These are phyloP conservation scores for Xerocomellus intermedius DNA, from an alignment of 768 basidiomycete genomes.

Conservation along the genomic window DNA sequence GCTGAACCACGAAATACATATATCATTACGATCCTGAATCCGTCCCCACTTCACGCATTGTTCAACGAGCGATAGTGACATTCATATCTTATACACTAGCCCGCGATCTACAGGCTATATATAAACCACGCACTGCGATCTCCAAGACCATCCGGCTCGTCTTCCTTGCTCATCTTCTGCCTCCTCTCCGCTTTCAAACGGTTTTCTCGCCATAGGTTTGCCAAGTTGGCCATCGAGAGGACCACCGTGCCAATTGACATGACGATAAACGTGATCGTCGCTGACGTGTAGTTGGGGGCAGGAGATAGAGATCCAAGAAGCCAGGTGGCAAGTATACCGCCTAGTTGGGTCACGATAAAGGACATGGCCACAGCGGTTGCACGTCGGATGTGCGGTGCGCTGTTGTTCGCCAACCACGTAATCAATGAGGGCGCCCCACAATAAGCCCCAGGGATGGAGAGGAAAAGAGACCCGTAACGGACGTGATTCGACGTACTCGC, in stretches of 20 bases:
- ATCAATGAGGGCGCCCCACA: background rate
- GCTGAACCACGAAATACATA: too few species aligned
- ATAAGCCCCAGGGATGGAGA: constrained; percentile 53
- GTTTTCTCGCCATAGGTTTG: background rate
- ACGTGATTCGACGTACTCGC: constrained; percentile 34
- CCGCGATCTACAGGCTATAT: constrained; percentile 40
- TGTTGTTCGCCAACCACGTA: constrained; percentile 3
- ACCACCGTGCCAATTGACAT: background rate
- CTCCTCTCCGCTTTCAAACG: constrained; percentile 23
- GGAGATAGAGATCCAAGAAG: constrained; percentile 1
- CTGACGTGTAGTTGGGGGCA: background rate
- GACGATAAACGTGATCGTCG: background rate
- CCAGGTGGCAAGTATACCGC: background rate
- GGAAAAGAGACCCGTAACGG: constrained; percentile 57
- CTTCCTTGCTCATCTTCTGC: constrained; percentile 25
- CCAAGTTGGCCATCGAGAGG: background rate
- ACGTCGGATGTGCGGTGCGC: background rate
- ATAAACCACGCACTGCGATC: constrained; percentile 56
- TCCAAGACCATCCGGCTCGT: constrained; percentile 44
- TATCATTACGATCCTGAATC: too few species aligned
- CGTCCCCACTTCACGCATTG: too few species aligned
- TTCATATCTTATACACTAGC: background rate
- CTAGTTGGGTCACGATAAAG: background rate
- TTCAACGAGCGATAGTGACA: background rate
- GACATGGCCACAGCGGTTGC: background rate